Conservation (phyloP, 106 monocot genomes). For the Dendrobium officinale region DNA sequence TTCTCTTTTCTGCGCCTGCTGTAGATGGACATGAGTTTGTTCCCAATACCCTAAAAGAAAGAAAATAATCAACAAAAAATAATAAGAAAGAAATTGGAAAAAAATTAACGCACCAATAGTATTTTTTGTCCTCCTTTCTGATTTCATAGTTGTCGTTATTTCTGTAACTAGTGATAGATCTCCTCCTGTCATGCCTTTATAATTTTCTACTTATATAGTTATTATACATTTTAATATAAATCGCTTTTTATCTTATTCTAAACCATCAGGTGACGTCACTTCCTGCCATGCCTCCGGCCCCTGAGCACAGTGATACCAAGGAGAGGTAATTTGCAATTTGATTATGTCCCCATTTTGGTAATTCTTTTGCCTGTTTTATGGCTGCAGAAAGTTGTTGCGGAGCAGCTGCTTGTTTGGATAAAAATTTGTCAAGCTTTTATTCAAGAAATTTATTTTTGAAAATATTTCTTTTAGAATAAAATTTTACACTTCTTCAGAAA, state of each 20-base stretch:
- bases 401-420: background rate
- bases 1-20: background rate
- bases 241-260: background rate
- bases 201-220: background rate
- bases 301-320: conserved; percentile 15
- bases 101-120: background rate
- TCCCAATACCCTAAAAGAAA: background rate
- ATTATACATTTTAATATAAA: background rate
- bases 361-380: background rate
- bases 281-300: background rate
- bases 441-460: background rate
- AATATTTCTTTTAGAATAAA: background rate
- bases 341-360: background rate
- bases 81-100: background rate
- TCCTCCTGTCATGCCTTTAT: background rate
- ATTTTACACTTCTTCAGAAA: no score
- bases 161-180: background rate
- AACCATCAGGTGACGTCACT: conserved; percentile 11
- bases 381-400: background rate
- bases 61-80: background rate
- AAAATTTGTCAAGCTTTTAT: background rate
- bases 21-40: background rate
- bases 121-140: background rate
- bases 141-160: background rate
- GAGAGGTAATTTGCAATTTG: conserved; percentile 13